Evolutionary conservation across 208 protist genomes (phyloP).

Genomic region (Histomonas meleagridis): DNA sequence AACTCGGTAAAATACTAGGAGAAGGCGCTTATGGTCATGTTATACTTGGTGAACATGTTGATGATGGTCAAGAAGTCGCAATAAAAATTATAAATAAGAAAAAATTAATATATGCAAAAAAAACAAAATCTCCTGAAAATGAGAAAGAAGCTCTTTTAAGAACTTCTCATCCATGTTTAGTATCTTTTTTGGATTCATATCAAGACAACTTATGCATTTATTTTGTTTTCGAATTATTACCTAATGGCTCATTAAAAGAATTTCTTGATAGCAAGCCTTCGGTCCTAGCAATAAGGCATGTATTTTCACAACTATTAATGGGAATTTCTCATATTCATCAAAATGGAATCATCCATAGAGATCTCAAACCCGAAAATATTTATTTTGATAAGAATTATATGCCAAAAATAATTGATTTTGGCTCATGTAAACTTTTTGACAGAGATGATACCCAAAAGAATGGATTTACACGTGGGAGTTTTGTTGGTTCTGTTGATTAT

Average conservation of each 20-base stretch:
- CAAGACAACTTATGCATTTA: not conserved
- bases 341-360: not conserved
- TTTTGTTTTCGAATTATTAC: not conserved
- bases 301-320: not conserved
- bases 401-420: not conserved
- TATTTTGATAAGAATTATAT: not conserved
- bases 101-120: not conserved
- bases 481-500: no score
- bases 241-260: not conserved
- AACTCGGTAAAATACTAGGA: not conserved
- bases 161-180: not conserved
- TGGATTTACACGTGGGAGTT: not conserved
- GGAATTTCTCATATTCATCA: not conserved
- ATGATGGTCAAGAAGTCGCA: not conserved
- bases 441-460: not conserved
- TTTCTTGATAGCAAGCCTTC: not conserved
- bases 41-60: not conserved
- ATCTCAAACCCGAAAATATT: not conserved
- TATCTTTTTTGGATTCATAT: not conserved
- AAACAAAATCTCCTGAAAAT: not conserved
- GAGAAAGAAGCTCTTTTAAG: not conserved
- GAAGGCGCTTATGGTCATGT: not conserved
- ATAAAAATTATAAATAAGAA: not conserved
- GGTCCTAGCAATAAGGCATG: not conserved
- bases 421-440: not conserved